Evolutionary conservation across 352 stramenopile species (phyloP).

Genomic region (Globisporangium cylindrosporum): DNA sequence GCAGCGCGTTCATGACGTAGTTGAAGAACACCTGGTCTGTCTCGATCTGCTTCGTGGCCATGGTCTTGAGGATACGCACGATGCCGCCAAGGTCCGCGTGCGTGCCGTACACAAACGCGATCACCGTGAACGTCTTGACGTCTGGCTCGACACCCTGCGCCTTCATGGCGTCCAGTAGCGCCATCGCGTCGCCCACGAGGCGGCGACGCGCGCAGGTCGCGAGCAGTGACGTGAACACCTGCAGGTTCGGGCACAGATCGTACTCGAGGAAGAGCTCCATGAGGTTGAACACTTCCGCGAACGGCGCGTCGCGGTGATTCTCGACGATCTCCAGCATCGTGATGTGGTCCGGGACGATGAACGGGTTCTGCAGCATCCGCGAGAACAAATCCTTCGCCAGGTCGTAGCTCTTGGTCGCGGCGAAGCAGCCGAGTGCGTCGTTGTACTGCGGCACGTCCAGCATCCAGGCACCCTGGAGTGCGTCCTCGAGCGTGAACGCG

Average conservation of each 20-base stretch:
- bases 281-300: slow-evolving; percentile 61
- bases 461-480: slow-evolving; percentile 42
- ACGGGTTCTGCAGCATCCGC: slow-evolving; percentile 54
- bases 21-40: slow-evolving; percentile 64
- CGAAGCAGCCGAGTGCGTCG: slow-evolving; percentile 68
- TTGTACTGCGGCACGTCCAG: slow-evolving; percentile 75
- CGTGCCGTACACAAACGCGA: slow-evolving; percentile 59
- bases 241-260: slow-evolving; percentile 49
- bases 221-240: slow-evolving; percentile 76
- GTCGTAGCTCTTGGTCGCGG: slow-evolving; percentile 41
- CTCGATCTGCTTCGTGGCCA: slow-evolving; percentile 30
- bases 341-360: slow-evolving; percentile 54
- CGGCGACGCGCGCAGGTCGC: slow-evolving; percentile 62
- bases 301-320: slow-evolving; percentile 53
- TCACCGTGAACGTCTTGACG: slow-evolving; percentile 65
- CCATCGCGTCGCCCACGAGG: slow-evolving; percentile 49
- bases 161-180: slow-evolving; percentile 55
- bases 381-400: slow-evolving; percentile 61
- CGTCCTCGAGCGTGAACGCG: slow-evolving; percentile 45
- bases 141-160: slow-evolving; percentile 40
- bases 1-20: slow-evolving; percentile 54
- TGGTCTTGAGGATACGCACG: slow-evolving; percentile 43
- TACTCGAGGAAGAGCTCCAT: slow-evolving; percentile 72
- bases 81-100: slow-evolving; percentile 52
- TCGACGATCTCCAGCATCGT: slow-evolving; percentile 82